Evolutionary conservation across 345 rosid genomes (phyloP).

Genomic region (Geranium brycei): DNA sequence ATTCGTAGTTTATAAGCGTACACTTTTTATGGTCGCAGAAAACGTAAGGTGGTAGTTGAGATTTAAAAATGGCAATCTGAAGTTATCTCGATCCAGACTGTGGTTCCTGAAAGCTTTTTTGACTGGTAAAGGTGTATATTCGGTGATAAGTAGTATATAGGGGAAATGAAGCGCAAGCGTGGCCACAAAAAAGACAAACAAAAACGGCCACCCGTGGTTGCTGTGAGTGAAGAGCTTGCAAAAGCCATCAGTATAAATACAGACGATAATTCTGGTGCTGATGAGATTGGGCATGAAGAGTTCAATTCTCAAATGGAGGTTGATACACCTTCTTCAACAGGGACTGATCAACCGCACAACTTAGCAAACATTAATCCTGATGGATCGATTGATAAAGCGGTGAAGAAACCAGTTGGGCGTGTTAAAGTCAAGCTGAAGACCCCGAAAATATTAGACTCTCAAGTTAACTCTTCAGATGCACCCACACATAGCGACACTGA

Average conservation of each 20-base stretch:
- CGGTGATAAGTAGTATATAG: not conserved
- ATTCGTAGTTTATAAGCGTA: not conserved
- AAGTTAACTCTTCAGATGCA: constrained; percentile 18
- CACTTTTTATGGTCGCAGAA: not conserved
- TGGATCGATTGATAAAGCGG: constrained; percentile 35
- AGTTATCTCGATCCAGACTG: not conserved
- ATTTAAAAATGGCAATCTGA: not conserved
- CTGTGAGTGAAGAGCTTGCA: constrained; percentile 8
- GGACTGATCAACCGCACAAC: constrained; percentile 43
- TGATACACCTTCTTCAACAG: constrained; percentile 58
- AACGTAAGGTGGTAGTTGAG: not conserved
- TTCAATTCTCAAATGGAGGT: constrained; percentile 49
- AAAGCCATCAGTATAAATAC: constrained; percentile 17
- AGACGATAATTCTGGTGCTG: constrained; percentile 29
- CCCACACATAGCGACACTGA: constrained; percentile 35
- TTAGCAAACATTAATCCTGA: constrained; percentile 38
- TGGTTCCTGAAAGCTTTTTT: not conserved
- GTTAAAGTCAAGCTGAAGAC: constrained; percentile 80
- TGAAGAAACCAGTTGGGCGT: constrained; percentile 38
- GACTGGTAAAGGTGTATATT: not conserved
- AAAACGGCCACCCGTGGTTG: constrained; percentile 15
- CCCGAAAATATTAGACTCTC: constrained; percentile 43
- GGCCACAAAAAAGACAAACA: constrained; percentile 53
- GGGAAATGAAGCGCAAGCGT: constrained; percentile 53
- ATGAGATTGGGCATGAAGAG: constrained; percentile 31